Base-by-base conservation (phyloP, 2,329 filamentous ascomycete species). In the Aspergillus sp. region DNA sequence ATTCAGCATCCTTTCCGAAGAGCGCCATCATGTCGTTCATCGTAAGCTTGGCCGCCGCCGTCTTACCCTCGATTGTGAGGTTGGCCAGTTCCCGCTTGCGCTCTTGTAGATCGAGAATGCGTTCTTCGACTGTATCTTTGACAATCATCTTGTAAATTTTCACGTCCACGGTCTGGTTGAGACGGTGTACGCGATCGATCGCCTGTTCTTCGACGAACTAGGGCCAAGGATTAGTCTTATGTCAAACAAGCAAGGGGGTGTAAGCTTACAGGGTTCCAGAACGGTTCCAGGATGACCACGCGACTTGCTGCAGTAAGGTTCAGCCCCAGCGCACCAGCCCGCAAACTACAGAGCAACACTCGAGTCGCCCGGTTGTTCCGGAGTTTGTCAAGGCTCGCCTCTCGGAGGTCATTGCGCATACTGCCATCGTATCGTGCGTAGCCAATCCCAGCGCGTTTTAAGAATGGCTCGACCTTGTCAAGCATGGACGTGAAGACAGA, bases 401-500 rank as follows among this genome's bases (percentile, higher is more conserved):
- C 95, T 53, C 95, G 91, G 54, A 86, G 85, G 68, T 98, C 93
- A 71, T 97, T 97, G 70, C 87, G 86, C 95, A 99, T 99, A 66
- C 87, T 86, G 55, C 95, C 95, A 71, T 99, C 95, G 75, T 99
- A 99, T 54, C 95, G 89, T 15, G 90, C 90, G 70, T 89, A 96
- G 59, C 83, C 83, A 73, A 96, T 88, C 13, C 86, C 85, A 13
- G 89, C 86, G 48, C 86, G 83, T 45, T 83, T 82, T 58, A 99
- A 81, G 75, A 98, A 97, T 2, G 95, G 95, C 71, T 98, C 92
- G 61, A 99, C 87, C 26, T 98, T 86, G 77, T 98, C 90, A 45
- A 99, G 86, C 95, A 99, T 99, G 0, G 91, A 95, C 0, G 95
- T 99, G 76, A 99, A 99, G 68, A 98, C 91, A 1, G 92, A 96